Base-by-base conservation (phyloP, 2,329 filamentous ascomycete genomes). In the Colletotrichum sp. region DNA sequence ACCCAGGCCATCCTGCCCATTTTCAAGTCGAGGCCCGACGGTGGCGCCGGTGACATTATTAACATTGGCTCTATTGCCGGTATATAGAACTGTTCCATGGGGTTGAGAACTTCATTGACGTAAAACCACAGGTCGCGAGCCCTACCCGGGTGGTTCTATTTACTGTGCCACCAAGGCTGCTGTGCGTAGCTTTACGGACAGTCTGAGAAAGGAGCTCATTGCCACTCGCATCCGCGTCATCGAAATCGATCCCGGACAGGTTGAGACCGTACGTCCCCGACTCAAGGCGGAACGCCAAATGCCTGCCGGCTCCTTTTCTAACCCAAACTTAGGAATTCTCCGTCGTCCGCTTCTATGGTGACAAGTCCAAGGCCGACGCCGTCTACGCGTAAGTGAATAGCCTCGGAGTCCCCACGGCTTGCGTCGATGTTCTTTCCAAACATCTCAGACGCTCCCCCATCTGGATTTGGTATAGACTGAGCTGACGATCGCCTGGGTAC, bases 111-210 rank as follows among this genome's bases (percentile, higher is more conserved):
- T 60, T 73, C 15, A 63, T 36, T 10, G 30, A 44, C 52, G n/a
- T 26, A 16, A 36, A 36, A 7, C n/a, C 30, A 52, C n/a, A 84
- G 85, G 95, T 34, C 91, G 96, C 60, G 96, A 98, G 80, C 91
- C 95, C 13, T 98, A 98, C 84, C 89, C 92, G 2, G 95, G 95
- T 66, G 96, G 96, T 32, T 93, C 93, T 83, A 98, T 98, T 82
- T 98, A 98, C 90, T 98, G 96, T 85, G 95, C 96, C 1, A 96
- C 95, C 76, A 98, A 98, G 87, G 95, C 96, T 24, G 96, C 96
- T 2, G 94, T 98, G 72, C 92, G 94, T 80, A 94, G 90, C 79
- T 98, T 98, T 86, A 96, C 95, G 1, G 95, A 98, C 72, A 90
- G 93, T 13, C 85, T 98, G 83, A 90, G 96, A 79, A 95, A 93